phyloP scores from a whole-genome alignment of 2,329 filamentous ascomycete genomes.

The Leptodontidium sp. region DNA sequence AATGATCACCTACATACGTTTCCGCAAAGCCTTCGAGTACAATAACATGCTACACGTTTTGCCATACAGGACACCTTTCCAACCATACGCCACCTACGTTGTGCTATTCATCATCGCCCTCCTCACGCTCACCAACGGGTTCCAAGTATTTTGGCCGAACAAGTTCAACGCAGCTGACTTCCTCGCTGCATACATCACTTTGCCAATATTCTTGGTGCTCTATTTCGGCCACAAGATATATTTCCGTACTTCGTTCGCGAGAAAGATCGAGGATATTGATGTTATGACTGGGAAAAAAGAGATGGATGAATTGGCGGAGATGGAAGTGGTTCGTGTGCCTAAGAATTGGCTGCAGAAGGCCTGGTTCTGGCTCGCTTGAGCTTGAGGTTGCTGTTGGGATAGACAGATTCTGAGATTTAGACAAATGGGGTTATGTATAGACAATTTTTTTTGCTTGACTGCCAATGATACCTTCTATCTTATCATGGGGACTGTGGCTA shows the following conservation, averaged over 20 bases:
- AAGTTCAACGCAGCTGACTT: constrained; percentile 71
- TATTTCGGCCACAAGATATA: constrained; percentile 68
- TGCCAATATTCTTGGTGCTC: constrained; percentile 66
- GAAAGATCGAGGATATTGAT: constrained; percentile 60
- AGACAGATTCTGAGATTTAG: too few species aligned
- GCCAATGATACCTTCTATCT: too few species aligned
- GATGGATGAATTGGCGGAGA: constrained; percentile 60
- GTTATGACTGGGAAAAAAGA: constrained; percentile 65
- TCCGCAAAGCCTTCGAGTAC: constrained; percentile 62
- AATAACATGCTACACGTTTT: constrained; percentile 59
- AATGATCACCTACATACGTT: constrained; percentile 65
- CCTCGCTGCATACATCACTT: constrained; percentile 67
- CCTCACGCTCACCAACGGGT: constrained; percentile 78
- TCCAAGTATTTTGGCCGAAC: constrained; percentile 73
- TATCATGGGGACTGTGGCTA: too few species aligned
- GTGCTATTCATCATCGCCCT: constrained; percentile 63
- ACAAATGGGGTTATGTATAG: neutral
- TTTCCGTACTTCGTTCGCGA: constrained; percentile 54
- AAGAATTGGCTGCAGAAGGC: constrained; percentile 60
- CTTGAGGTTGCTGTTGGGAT: neutral
- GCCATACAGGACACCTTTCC: constrained; percentile 53
- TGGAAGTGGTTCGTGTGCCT: constrained; percentile 57
- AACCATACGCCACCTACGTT: constrained; percentile 28
- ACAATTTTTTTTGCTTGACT: neutral
- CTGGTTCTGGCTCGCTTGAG: constrained; percentile 59